Evolutionary conservation across 2,329 filamentous ascomycete species (phyloP).

Genomic region (Paecilomyces variotii): DNA sequence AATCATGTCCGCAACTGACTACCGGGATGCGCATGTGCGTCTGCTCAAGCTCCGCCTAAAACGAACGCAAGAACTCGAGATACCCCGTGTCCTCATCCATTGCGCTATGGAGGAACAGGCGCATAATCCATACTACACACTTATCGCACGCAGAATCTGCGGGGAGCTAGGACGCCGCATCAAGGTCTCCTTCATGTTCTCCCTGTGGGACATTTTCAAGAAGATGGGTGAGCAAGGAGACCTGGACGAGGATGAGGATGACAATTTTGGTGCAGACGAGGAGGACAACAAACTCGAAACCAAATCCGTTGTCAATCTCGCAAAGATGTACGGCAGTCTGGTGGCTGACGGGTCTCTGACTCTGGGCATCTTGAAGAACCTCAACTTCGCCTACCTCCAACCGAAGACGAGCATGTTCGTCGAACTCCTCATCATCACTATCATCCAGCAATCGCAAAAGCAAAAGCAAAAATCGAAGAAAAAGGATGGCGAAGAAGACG

Average conservation of each 20-base stretch:
- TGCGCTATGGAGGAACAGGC: conserved; percentile 73
- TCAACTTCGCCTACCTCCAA: conserved; percentile 73
- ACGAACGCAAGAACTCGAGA: conserved; percentile 75
- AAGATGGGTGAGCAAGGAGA: conserved; percentile 65
- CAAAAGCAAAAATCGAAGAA: conserved; percentile 14
- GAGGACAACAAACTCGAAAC: conserved; percentile 47
- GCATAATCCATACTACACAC: conserved; percentile 90
- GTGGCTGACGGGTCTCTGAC: conserved; percentile 53
- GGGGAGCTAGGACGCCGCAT: conserved; percentile 57
- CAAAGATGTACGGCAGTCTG: conserved; percentile 57
- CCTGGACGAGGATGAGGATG: conserved; percentile 56
- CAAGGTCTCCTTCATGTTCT: conserved; percentile 78
- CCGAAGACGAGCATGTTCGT: conserved; percentile 69
- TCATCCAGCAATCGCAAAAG: conserved; percentile 58
- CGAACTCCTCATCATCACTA: conserved; percentile 68
- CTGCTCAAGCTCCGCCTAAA: conserved; percentile 78
- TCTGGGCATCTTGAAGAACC: conserved; percentile 50
- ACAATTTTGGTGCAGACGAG: conserved; percentile 36
- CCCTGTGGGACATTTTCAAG: conserved; percentile 78
- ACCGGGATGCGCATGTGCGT: conserved; percentile 72
- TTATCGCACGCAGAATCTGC: conserved; percentile 74
- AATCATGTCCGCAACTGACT: conserved; percentile 77
- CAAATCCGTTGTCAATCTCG: conserved; percentile 58
- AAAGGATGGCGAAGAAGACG: conserved; percentile 14
- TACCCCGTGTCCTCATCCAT: conserved; percentile 79